phyloP scores from a whole-genome alignment of 192 early-diverging fungal genomes.

The Rhizophagus clarus region DNA sequence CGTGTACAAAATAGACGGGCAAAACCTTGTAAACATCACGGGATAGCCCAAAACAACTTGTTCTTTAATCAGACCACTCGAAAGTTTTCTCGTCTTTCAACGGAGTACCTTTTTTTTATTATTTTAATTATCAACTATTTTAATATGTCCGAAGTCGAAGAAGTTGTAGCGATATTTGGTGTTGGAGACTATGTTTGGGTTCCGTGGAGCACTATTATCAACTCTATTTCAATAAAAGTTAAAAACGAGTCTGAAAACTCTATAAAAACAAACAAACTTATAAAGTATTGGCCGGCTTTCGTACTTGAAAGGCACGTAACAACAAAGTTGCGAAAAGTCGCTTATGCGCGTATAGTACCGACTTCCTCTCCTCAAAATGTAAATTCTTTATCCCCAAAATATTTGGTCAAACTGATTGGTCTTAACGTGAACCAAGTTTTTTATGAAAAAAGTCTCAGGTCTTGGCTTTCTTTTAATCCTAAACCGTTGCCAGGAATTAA shows the following conservation, averaged over 20 bases:
- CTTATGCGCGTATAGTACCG: not conserved
- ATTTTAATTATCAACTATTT: not conserved
- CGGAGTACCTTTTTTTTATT: not conserved
- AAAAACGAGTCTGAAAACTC: not conserved
- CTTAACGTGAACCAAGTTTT: conserved; percentile 1
- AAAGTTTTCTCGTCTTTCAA: not conserved
- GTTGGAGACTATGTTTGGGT: conserved; percentile 9
- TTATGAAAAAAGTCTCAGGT: not conserved
- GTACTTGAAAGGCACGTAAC: not conserved
- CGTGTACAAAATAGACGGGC: not conserved
- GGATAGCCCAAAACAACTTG: not conserved
- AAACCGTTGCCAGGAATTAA: not conserved
- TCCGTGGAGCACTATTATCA: not conserved
- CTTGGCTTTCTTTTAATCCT: not conserved
- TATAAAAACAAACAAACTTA: not conserved
- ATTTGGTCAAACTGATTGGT: conserved; percentile 15
- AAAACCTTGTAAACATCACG: not conserved
- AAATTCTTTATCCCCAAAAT: not conserved
- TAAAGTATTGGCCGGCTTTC: conserved; percentile 1
- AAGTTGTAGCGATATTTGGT: not conserved
- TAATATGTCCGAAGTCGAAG: not conserved
- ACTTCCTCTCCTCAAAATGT: not conserved
- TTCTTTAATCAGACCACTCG: not conserved
- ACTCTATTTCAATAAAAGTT: not conserved
- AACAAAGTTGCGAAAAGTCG: not conserved